Evolutionary conservation across 768 basidiomycete species (phyloP), one percentile per base, ranked within the genome.

Genomic region (Brasilioporus rufonigricans): DNA sequence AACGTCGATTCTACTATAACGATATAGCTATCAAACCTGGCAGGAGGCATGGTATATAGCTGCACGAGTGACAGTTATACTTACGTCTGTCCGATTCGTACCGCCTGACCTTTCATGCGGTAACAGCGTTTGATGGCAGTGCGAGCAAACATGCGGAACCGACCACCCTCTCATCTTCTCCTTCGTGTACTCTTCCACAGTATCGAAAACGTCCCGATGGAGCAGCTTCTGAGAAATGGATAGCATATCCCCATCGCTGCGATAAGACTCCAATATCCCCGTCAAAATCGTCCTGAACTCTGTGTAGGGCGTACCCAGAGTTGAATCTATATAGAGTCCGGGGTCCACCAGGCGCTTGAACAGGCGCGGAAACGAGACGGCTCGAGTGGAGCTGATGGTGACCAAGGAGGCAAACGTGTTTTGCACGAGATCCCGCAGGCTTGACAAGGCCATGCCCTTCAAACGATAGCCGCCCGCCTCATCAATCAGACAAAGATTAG

Each of bases 251-350:
- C 90, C 91, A 59, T 99, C 95, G 4, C 89, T 84, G 36, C 88
- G 84, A 73, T 98, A 98, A 2, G 93, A 89, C 65, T 96, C 93
- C 62, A 98, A 73, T 92, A 98, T 99, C n/a, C 92, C 89, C 1
- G 86, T 87, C 29, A 99, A 77, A 56, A 99, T 94, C 12, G 84
- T 81, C 43, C 93, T 81, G 71, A 98, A 96, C 71, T 98, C 95
- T 21, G 87, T 85, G 71, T 98, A 98, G 26, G 85, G 83, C 13
- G 85, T 82, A 32, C 83, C 80, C 23, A 79, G 75, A 1, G 83
- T 74, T 4, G 82, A 74, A 21, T 74, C 66, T 14, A 77, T 69
- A 27, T 75, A 69, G 2, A 84, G 76, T 5, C 84, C 78, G 2
- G 87, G 82, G 60, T 93, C 86, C 38, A 98, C 91, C 5, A 98